These are phyloP conservation scores for Chaetothyriales sp. DNA, from an alignment of 2,329 filamentous ascomycete genomes.

Conservation along the genomic window DNA sequence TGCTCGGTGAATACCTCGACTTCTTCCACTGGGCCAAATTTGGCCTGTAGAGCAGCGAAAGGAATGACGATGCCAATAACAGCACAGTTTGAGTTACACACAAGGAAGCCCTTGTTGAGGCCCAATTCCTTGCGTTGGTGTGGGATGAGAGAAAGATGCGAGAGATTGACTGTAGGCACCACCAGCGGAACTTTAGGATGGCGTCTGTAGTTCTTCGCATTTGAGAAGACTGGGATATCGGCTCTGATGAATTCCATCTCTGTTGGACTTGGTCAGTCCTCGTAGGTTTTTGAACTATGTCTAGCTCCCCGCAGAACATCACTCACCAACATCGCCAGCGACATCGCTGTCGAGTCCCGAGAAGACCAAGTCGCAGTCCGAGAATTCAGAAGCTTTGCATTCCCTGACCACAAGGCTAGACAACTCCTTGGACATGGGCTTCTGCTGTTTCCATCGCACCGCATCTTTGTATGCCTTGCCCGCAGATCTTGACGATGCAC, in stretches of 20 bases:
- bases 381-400: constrained; percentile 69
- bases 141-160: constrained; percentile 76
- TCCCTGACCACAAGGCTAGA: constrained; percentile 73
- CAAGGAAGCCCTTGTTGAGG: constrained; percentile 74
- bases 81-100: constrained; percentile 97
- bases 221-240: constrained; percentile 86
- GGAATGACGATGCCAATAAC: constrained; percentile 94
- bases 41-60: constrained; percentile 74
- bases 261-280: constrained; percentile 23
- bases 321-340: constrained; percentile 73
- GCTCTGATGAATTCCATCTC: constrained; percentile 84
- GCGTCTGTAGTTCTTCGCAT: constrained; percentile 92
- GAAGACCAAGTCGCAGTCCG: constrained; percentile 86
- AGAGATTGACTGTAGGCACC: constrained; percentile 85
- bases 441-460: constrained; percentile 84
- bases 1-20: constrained; percentile 91
- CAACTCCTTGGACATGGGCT: constrained; percentile 62
- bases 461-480: constrained; percentile 93
- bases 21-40: constrained; percentile 62
- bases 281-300: background rate
- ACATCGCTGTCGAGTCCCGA: constrained; percentile 86
- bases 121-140: constrained; percentile 64
- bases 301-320: background rate
- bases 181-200: constrained; percentile 84
- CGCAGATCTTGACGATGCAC: constrained; percentile 75